A percentile compares a stretch with the other conserved stretches of the same genome.
phyloP scores from a whole-genome alignment of 257 asterid species.

The Catharanthus roseus region DNA sequence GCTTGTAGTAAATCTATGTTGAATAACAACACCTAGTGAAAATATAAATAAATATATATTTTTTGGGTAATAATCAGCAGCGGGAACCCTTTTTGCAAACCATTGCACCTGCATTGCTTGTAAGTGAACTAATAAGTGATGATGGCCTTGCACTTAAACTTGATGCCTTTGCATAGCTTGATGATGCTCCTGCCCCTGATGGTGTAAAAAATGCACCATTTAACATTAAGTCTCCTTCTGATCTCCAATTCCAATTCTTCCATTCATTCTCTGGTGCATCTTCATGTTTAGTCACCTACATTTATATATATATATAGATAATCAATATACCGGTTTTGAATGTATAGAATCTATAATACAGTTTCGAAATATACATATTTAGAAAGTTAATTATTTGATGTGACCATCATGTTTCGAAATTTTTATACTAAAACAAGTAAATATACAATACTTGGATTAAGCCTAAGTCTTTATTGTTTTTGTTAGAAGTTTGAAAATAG shows the following conservation, averaged over 20 bases:
- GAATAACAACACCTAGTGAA: slow-evolving; percentile 22
- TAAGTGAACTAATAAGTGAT: slow-evolving; percentile 30
- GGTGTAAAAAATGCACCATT: slow-evolving; percentile 72
- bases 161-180: slow-evolving; percentile 43
- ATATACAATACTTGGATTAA: not conserved
- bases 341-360: too few species aligned
- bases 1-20: slow-evolving; percentile 15
- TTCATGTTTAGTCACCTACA: slow-evolving; percentile 69
- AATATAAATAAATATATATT: not conserved
- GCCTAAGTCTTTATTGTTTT: not conserved
- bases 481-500: not conserved
- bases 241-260: slow-evolving; percentile 81
- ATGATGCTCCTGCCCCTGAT: slow-evolving; percentile 54
- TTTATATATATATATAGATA: not conserved
- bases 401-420: not conserved
- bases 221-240: slow-evolving; percentile 77
- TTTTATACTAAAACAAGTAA: not conserved
- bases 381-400: not conserved
- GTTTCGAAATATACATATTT: not conserved
- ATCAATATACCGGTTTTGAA: not conserved
- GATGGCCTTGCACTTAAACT: slow-evolving; percentile 44
- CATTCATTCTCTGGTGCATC: slow-evolving; percentile 62
- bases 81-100: slow-evolving; percentile 32
- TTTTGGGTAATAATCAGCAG: slow-evolving; percentile 21
- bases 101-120: slow-evolving; percentile 29